Percentiles rank a stretch among this genome's conserved stretches.
Conservation (phyloP, 2,329 filamentous ascomycete species). For the Coleophoma cylindrospora region DNA sequence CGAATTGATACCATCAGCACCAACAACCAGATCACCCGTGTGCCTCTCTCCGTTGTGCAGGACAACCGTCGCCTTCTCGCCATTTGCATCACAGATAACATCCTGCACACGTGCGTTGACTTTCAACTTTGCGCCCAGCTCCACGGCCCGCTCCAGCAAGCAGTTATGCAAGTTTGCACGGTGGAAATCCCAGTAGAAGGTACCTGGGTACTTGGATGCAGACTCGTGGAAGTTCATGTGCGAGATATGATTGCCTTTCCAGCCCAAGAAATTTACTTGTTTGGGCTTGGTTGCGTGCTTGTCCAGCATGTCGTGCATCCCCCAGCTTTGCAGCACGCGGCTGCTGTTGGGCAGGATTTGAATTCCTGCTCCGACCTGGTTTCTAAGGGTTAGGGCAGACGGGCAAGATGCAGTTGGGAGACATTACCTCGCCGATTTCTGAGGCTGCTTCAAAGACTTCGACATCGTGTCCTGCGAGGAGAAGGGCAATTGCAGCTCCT, state of each 20-base stretch:
- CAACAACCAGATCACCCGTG: conserved; percentile 2
- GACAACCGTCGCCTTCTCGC: conserved; percentile 17
- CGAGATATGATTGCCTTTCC: conserved; percentile 21
- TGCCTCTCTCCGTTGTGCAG: conserved; percentile 22
- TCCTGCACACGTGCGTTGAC: conserved; percentile 32
- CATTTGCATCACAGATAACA: conserved; percentile 18
- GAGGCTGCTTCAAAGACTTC: conserved; percentile 34
- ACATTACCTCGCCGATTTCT: conserved; percentile 34
- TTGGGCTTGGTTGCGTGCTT: conserved; percentile 28
- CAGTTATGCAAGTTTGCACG: conserved; percentile 40
- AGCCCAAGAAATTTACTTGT: conserved; percentile 45
- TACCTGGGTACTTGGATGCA: conserved; percentile 16
- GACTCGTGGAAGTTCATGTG: conserved; percentile 13
- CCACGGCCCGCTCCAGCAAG: conserved; percentile 32
- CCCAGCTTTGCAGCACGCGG: conserved; percentile 19
- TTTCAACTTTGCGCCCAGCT: conserved; percentile 31
- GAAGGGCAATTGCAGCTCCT: conserved; percentile 27
- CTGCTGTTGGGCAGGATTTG: conserved; percentile 21
- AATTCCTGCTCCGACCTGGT: conserved; percentile 32
- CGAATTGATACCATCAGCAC: conserved; percentile 27
- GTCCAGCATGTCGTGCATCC: conserved; percentile 9
- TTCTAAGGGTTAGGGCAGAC: conserved; percentile 42
- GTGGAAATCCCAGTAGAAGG: conserved; percentile 40
- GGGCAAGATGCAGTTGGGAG: conserved; percentile 23
- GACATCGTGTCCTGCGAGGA: conserved; percentile 29